A percentile compares a stretch with the other conserved stretches of the same genome.
Evolutionary conservation across 2,329 filamentous ascomycete genomes (phyloP).

Genomic region (Magnaporthiopsis poae): DNA sequence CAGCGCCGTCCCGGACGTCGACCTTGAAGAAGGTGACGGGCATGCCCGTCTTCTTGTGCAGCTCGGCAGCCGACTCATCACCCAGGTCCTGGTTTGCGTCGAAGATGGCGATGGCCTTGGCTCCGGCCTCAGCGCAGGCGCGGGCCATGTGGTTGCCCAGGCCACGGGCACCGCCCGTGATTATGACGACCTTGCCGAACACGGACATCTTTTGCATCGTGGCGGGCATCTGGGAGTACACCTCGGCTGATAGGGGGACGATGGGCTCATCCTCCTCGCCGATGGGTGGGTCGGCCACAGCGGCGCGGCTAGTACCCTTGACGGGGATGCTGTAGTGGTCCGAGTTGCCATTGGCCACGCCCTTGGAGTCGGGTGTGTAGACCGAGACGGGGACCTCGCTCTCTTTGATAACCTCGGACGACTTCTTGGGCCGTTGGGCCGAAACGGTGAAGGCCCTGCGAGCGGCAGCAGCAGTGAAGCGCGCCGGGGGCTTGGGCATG

Average conservation of each 20-base stretch:
- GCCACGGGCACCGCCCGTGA: slow-evolving; percentile 67
- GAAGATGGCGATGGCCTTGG: slow-evolving; percentile 64
- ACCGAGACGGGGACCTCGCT: slow-evolving; percentile 48
- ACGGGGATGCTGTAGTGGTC: slow-evolving; percentile 50
- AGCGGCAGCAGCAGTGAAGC: slow-evolving; percentile 8
- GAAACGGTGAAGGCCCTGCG: slow-evolving; percentile 28
- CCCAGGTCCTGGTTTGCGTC: slow-evolving; percentile 69
- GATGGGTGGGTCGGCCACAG: slow-evolving; percentile 19
- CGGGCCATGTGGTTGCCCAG: slow-evolving; percentile 72
- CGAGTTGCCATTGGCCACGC: slow-evolving; percentile 26
- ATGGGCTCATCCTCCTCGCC: slow-evolving; percentile 37
- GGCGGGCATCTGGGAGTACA: slow-evolving; percentile 47
- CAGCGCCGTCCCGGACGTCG: slow-evolving; percentile 62
- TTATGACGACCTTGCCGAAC: slow-evolving; percentile 59
- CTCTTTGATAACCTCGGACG: slow-evolving; percentile 44
- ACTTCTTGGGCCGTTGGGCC: slow-evolving; percentile 26
- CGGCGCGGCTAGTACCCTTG: slow-evolving; percentile 31
- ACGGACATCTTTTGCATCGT: slow-evolving; percentile 62
- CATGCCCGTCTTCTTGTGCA: slow-evolving; percentile 62
- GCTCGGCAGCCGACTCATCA: slow-evolving; percentile 57
- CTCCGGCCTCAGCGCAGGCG: slow-evolving; percentile 65
- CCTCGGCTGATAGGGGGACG: slow-evolving; percentile 40
- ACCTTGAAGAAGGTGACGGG: slow-evolving; percentile 70
- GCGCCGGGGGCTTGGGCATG: slow-evolving; percentile 13
- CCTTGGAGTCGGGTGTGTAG: slow-evolving; percentile 39